A percentile compares a stretch with the other conserved stretches of the same genome.
These are phyloP conservation scores for Lactarius deliciosus DNA, from an alignment of 768 basidiomycete genomes.

Conservation along the genomic window DNA sequence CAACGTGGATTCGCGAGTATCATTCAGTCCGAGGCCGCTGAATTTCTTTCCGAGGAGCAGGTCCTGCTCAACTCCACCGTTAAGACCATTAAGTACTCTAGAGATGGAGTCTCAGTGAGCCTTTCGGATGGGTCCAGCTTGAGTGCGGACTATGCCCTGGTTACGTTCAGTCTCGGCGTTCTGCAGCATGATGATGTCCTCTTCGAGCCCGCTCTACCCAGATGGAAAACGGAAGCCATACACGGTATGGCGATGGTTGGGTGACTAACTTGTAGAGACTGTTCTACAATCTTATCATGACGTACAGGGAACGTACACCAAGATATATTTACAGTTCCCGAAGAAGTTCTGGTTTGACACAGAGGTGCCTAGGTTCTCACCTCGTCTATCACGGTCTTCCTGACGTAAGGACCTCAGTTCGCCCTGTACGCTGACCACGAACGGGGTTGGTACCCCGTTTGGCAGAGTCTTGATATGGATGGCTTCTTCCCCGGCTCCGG, in stretches of 20 bases:
- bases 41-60: constrained; percentile 52
- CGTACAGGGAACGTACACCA: constrained; percentile 56
- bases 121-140: constrained; percentile 46
- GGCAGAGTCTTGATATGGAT: constrained; percentile 61
- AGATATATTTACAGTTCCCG: constrained; percentile 65
- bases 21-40: constrained; percentile 54
- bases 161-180: constrained; percentile 70
- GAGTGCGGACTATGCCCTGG: constrained; percentile 56
- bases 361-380: constrained; percentile 34
- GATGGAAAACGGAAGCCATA: constrained; percentile 64
- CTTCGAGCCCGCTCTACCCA: constrained; percentile 56
- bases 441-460: constrained; percentile 63
- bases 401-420: constrained; percentile 39
- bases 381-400: background rate
- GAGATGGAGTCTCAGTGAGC: constrained; percentile 47
- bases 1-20: constrained; percentile 61
- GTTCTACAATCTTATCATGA: constrained; percentile 5
- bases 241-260: constrained; percentile 58
- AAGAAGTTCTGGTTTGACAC: constrained; percentile 60
- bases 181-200: constrained; percentile 60
- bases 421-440: constrained; percentile 57
- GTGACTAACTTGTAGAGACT: background rate
- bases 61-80: constrained; percentile 53
- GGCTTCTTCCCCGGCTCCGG: constrained; percentile 62
- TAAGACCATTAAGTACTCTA: constrained; percentile 45